Conservation (phyloP, 2,329 filamentous ascomycete species). For the Botrytis tulipae region DNA sequence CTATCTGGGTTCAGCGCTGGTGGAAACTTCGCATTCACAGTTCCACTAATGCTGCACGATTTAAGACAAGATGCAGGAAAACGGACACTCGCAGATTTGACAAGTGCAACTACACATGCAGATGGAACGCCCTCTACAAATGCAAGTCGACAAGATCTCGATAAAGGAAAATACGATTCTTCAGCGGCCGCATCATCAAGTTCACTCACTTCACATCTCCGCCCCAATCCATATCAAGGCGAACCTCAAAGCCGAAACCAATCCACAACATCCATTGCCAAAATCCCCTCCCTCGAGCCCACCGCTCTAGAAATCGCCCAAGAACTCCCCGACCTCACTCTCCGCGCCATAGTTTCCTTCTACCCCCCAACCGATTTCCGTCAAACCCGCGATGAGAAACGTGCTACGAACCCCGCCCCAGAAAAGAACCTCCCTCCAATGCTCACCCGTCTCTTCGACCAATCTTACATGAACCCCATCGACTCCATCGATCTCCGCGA, state of each 20-base stretch:
- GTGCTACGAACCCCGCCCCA: constrained; percentile 52
- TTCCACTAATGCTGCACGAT: constrained; percentile 45
- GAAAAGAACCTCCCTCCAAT: constrained; percentile 57
- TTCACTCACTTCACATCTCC: constrained; percentile 1
- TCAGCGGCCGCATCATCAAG: neutral
- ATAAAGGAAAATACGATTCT: neutral
- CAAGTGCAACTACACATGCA: neutral
- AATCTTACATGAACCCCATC: constrained; percentile 56
- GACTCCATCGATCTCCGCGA: constrained; percentile 46
- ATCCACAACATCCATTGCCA: constrained; percentile 30
- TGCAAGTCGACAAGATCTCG: neutral
- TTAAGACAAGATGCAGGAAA: constrained; percentile 42
- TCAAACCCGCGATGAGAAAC: constrained; percentile 53
- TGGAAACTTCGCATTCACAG: constrained; percentile 46
- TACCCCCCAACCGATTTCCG: constrained; percentile 65
- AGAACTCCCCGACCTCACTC: constrained; percentile 43
- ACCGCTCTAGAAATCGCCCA: constrained; percentile 36
- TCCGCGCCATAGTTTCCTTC: constrained; percentile 56
- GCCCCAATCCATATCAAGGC: neutral
- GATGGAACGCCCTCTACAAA: neutral
- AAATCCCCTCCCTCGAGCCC: constrained; percentile 37
- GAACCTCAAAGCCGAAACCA: neutral
- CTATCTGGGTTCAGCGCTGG: constrained; percentile 59
- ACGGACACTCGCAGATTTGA: constrained; percentile 37
- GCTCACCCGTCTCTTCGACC: constrained; percentile 62